phyloP scores from a whole-genome alignment of 768 basidiomycete species.

The Termitomyces sp. region DNA sequence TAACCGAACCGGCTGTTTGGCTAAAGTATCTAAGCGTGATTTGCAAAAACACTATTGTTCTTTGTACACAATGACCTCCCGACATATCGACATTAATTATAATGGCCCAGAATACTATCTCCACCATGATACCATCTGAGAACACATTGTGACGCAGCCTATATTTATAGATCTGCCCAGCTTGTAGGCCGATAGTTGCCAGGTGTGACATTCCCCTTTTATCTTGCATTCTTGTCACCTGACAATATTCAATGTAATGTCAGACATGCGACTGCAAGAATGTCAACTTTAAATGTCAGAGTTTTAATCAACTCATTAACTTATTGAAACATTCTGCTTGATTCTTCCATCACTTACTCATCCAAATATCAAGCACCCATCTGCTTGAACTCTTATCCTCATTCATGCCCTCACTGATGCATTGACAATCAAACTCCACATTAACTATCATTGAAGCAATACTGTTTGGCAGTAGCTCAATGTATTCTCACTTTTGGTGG shows the following conservation, averaged over 20 bases:
- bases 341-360: conserved; percentile 28
- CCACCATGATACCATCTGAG: neutral
- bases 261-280: conserved; percentile 39
- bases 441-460: conserved; percentile 37
- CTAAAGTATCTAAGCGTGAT: neutral
- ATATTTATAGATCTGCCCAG: conserved; percentile 52
- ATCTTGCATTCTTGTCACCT: neutral
- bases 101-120: neutral
- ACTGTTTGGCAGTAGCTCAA: conserved; percentile 37
- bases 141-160: too few relatives aligned
- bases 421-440: conserved; percentile 48
- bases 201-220: conserved; percentile 22
- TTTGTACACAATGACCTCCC: neutral
- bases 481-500: conserved; percentile 36
- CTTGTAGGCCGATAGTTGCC: conserved; percentile 44
- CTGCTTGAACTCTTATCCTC: conserved; percentile 32
- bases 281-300: conserved; percentile 35
- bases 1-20: neutral
- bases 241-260: neutral
- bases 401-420: conserved; percentile 44
- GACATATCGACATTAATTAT: neutral
- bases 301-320: conserved; percentile 39
- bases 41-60: neutral
- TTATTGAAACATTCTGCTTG: conserved; percentile 36
- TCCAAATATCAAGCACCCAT: conserved; percentile 26